These are phyloP conservation scores for Calocybe gambosa DNA, from an alignment of 1,284 basidiomycete genomes.

Conservation along the genomic window DNA sequence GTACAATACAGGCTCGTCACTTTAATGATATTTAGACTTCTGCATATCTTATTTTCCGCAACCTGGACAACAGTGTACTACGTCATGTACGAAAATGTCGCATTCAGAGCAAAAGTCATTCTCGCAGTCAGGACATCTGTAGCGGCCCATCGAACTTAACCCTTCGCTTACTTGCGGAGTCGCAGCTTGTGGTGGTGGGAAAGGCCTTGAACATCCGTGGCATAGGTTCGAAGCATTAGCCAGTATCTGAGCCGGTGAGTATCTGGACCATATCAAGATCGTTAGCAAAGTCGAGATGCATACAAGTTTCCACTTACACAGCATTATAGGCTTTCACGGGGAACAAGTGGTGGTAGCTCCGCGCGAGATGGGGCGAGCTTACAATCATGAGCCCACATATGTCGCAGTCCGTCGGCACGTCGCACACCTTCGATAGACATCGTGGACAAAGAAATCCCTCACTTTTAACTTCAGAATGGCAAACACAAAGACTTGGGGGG, in stretches of 20 bases:
- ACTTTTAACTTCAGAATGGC: constrained; percentile 85
- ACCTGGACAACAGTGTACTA: constrained; percentile 55
- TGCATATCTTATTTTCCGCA: constrained; percentile 29
- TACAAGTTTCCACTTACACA: constrained; percentile 50
- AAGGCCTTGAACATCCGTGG: constrained; percentile 16
- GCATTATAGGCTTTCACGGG: constrained; percentile 79
- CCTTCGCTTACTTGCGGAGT: constrained; percentile 15
- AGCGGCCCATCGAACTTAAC: constrained; percentile 20
- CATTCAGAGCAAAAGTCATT: constrained; percentile 55
- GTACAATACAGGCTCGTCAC: neutral
- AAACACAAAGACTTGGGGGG: constrained; percentile 83
- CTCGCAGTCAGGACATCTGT: constrained; percentile 29
- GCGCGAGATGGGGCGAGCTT: constrained; percentile 92
- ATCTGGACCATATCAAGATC: constrained; percentile 2
- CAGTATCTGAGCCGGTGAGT: constrained; percentile 3
- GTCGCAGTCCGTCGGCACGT: constrained; percentile 97
- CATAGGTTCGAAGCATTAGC: constrained; percentile 9
- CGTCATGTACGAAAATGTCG: constrained; percentile 58
- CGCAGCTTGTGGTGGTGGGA: constrained; percentile 9
- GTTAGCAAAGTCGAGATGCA: neutral
- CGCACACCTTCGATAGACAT: constrained; percentile 90
- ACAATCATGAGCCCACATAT: constrained; percentile 98
- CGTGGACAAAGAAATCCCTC: constrained; percentile 94
- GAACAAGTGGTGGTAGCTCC: constrained; percentile 93
- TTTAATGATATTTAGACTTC: neutral